Evolutionary conservation across 2,329 filamentous ascomycete species (phyloP), one percentile per base, ranked within the genome.

Genomic region (Claviceps humidiphila): DNA sequence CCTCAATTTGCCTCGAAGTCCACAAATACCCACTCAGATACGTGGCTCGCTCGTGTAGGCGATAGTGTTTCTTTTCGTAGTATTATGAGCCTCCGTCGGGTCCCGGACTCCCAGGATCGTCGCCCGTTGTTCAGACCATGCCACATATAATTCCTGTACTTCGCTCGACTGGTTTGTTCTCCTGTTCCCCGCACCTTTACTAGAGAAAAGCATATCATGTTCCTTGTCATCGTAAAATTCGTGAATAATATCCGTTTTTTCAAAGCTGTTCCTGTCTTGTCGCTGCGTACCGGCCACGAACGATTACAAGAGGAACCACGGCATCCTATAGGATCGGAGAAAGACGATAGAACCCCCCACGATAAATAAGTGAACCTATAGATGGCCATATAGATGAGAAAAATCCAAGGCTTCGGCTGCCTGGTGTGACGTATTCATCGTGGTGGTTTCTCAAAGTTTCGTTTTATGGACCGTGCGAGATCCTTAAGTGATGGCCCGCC

Each of bases 401-500:
- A 34, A 11, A 34, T 34, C 4, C 17, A 4, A 8, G 17, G 14
- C 39, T 61, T 37, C 26, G 26, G 20, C 17, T 22, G 20, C 22
- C 39, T 45, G 5, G 16, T 45, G 16, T 26, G 11, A 16, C 16
- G 24, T 44, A 5, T 45, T 46, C 6, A 24, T 2, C 2, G 6
- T 34, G 30, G 30, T 34, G 30, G 30, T 22, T 20, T 17, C 20
- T 51, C 42, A 56, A 22, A 53, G 47, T 51, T 62, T 60, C 59
- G 65, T 43, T 70, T 68, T 47, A 74, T 58, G 16, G 68, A 63
- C 46, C 69, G 68, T 56, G 71, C 70, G 38, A 75, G 61, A 45
- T 72, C 71, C 7, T 67, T 61, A 22, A 75, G 59, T 2, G 70
- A 74, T 43, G 70, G 71, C 1, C 75, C 75, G 38, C 73, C 66